Evolutionary conservation across 2,329 filamentous ascomycete genomes (phyloP).

Genomic region (Alternaria alternata): DNA sequence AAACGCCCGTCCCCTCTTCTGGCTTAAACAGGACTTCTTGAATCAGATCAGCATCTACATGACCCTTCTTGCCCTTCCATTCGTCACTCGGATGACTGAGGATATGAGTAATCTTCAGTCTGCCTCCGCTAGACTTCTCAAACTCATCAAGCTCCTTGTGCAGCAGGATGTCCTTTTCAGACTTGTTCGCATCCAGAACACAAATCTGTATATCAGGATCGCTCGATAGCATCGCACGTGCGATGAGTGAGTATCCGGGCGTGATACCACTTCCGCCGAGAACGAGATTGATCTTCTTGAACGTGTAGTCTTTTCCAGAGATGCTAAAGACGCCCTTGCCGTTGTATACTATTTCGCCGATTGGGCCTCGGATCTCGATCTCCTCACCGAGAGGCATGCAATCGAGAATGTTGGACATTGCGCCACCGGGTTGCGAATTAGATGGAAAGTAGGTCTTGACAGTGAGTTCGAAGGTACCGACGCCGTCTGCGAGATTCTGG

Average conservation of each 20-base stretch:
- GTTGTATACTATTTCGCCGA: not conserved
- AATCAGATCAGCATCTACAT: conserved; percentile 55
- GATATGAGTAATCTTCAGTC: conserved; percentile 58
- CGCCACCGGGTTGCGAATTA: not conserved
- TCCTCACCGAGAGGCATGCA: not conserved
- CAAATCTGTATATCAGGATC: conserved; percentile 52
- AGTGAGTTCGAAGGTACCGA: not conserved
- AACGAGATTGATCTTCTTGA: conserved; percentile 58
- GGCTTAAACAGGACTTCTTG: conserved; percentile 55
- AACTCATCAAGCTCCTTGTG: conserved; percentile 56
- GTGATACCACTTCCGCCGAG: conserved; percentile 63
- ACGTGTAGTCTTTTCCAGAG: conserved; percentile 40
- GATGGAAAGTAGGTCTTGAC: not conserved
- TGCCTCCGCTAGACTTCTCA: conserved; percentile 47
- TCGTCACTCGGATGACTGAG: conserved; percentile 55
- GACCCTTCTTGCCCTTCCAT: conserved; percentile 58
- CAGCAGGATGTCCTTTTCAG: conserved; percentile 57
- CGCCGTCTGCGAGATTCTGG: not conserved
- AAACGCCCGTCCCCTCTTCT: conserved; percentile 51
- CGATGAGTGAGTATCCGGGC: conserved; percentile 61
- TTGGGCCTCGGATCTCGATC: not conserved
- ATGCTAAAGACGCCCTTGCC: not conserved
- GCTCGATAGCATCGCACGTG: conserved; percentile 49
- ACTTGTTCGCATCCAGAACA: conserved; percentile 60
- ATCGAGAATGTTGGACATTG: not conserved